Evolutionary conservation across 2,329 filamentous ascomycete genomes (phyloP), one percentile per base, ranked within the genome.

Genomic region (Aspergillus aculeatinus): DNA sequence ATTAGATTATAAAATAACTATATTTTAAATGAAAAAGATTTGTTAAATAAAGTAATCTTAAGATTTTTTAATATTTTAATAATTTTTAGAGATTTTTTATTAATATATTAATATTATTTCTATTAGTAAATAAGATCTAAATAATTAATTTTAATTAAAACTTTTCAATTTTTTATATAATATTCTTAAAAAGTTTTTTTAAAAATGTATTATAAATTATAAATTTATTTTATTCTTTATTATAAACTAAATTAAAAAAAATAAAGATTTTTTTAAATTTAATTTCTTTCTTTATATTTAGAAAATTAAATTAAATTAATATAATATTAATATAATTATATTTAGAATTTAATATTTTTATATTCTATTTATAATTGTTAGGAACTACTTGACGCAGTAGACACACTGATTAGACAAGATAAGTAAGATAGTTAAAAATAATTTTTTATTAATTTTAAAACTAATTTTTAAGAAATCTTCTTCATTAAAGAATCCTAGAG

Each of bases 351-450:
- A 33, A 33, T 33, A 33, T 3, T 6, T 33, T 59, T 61, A 66
- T 68, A 64, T 49, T n/a, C n/a, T n/a, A n/a, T n/a, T n/a, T n/a
- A n/a, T n/a, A n/a, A n/a, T n/a, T n/a, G n/a, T n/a, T n/a, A n/a
- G n/a, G n/a, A n/a, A n/a, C n/a, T n/a, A n/a, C n/a, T n/a, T n/a
- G n/a, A n/a, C n/a, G n/a, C n/a, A 21, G 2, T 21, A 21, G 19
- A 21, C 16, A n/a, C 67, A 67, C 68, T 65, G 44, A 63, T 61
- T 57, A 50, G 4, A 33, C 2, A 33, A 9, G 2, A 33, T 33
- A 33, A 12, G 2, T 2, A 21, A 12, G 7, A 3, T 10, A 10
- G n/a, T 42, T 42, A n/a, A 42, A 14, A 16, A 42, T 42, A 42
- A 11, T 42, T n/a, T 42, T 42, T n/a, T n/a, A n/a, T 42, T 42